Evolutionary conservation across 129 eudicot genomes (phyloP).

Genomic region (Sambucus nigra): DNA sequence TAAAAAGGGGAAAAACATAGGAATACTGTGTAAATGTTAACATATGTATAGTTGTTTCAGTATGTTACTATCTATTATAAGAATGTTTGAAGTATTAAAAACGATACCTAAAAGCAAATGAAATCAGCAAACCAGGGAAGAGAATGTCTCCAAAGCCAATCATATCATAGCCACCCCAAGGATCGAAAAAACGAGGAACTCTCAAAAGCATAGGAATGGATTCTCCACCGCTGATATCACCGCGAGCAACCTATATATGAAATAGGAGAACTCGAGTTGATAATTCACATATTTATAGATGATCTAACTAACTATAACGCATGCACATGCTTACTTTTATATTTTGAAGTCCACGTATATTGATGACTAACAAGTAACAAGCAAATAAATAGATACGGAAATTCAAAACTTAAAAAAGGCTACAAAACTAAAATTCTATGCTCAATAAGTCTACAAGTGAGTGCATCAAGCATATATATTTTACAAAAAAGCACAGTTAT

Average conservation of each 20-base stretch:
- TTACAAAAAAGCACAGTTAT: not conserved
- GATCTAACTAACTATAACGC: not conserved
- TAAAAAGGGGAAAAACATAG: too few relatives aligned
- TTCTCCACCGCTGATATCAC: conserved; percentile 82
- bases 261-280: not conserved
- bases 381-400: not conserved
- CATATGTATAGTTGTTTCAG: too few relatives aligned
- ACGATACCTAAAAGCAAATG: conserved; percentile 64
- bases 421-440: not conserved
- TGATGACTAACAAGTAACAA: not conserved
- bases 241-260: conserved; percentile 71
- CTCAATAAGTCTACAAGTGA: not conserved
- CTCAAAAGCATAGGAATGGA: conserved; percentile 90
- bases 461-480: not conserved
- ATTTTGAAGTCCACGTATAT: not conserved
- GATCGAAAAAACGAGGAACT: conserved; percentile 72
- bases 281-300: not conserved
- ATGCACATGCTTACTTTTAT: not conserved
- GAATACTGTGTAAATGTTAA: too few relatives aligned
- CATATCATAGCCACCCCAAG: conserved; percentile 79
- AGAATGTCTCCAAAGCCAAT: conserved; percentile 91
- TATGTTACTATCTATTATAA: not conserved
- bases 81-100: not conserved
- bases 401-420: too few relatives aligned
- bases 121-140: conserved; percentile 84